Conservation (phyloP, 306 rosid genomes). For the Dalbergia oliveri region DNA sequence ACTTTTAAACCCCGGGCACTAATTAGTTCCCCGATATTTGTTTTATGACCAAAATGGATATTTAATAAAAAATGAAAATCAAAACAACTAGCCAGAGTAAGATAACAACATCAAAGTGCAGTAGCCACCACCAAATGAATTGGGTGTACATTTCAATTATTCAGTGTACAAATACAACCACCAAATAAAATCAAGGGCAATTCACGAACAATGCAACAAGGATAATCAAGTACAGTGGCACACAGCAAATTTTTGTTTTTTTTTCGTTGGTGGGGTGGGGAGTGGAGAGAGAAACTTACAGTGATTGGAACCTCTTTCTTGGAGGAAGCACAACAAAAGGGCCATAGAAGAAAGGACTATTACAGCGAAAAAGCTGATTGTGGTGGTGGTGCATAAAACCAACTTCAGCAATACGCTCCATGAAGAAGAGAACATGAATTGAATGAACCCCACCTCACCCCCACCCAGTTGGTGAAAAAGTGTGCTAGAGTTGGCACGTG, state of each 20-base stretch:
- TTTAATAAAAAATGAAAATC: background rate
- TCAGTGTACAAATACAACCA: background rate
- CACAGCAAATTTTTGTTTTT: no score
- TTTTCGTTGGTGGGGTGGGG: no score
- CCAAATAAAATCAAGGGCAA: constrained; percentile 37
- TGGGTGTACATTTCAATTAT: constrained; percentile 29
- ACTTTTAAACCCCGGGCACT: no score
- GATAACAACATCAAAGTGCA: background rate
- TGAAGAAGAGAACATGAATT: constrained; percentile 34
- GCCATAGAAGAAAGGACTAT: constrained; percentile 45
- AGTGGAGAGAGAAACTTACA: constrained; percentile 47
- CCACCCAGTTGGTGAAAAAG: no score
- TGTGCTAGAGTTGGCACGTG: no score
- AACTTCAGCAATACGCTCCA: constrained; percentile 64
- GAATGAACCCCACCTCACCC: background rate
- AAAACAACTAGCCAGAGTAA: background rate
- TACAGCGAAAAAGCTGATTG: constrained; percentile 45
- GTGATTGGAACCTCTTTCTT: constrained; percentile 57
- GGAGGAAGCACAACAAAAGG: constrained; percentile 51
- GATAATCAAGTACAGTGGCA: background rate
- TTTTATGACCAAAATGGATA: no score
- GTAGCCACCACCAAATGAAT: constrained; percentile 22
- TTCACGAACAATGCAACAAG: constrained; percentile 11
- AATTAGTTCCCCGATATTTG: no score
- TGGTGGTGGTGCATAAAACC: constrained; percentile 52